Evolutionary conservation across 306 rosid species (phyloP).

Genomic region (Rosa chinensis): DNA sequence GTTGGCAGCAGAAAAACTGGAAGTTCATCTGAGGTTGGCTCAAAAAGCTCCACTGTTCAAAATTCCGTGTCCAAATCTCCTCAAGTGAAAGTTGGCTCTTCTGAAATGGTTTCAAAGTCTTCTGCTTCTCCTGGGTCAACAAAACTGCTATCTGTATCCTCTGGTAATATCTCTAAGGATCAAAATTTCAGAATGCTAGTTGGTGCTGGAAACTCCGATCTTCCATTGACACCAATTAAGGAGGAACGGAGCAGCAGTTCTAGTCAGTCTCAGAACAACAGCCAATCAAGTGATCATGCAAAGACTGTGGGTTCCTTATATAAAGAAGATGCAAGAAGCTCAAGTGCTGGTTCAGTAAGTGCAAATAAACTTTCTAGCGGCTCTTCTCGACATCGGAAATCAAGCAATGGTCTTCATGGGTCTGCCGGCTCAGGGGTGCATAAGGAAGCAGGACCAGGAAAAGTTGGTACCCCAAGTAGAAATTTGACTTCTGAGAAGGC

Average conservation of each 20-base stretch:
- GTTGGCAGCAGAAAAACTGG: slow-evolving; percentile 56
- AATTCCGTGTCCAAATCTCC: slow-evolving; percentile 52
- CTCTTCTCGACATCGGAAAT: slow-evolving; percentile 67
- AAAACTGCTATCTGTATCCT: slow-evolving; percentile 45
- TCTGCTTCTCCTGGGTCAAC: slow-evolving; percentile 44
- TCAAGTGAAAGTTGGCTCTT: slow-evolving; percentile 50
- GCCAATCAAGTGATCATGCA: slow-evolving; percentile 79
- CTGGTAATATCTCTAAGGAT: slow-evolving; percentile 42
- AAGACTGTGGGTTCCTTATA: slow-evolving; percentile 56
- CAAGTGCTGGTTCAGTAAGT: slow-evolving; percentile 64
- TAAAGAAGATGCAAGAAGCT: slow-evolving; percentile 74
- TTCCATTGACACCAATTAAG: slow-evolving; percentile 58
- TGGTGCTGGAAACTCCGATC: slow-evolving; percentile 51
- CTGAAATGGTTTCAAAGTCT: slow-evolving; percentile 53
- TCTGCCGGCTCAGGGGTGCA: slow-evolving; percentile 42
- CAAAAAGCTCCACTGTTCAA: slow-evolving; percentile 59
- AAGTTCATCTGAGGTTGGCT: slow-evolving; percentile 55
- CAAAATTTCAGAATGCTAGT: slow-evolving; percentile 36
- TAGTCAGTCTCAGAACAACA: slow-evolving; percentile 79
- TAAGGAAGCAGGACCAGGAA: slow-evolving; percentile 55
- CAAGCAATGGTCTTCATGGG: slow-evolving; percentile 54
- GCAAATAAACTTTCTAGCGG: slow-evolving; percentile 56
- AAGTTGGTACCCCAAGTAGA: slow-evolving; percentile 43
- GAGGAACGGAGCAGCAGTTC: slow-evolving; percentile 91
- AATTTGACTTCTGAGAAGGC: slow-evolving; percentile 47